phyloP scores from a whole-genome alignment of 352 stramenopile species.

The Globisporangium paddicum region DNA sequence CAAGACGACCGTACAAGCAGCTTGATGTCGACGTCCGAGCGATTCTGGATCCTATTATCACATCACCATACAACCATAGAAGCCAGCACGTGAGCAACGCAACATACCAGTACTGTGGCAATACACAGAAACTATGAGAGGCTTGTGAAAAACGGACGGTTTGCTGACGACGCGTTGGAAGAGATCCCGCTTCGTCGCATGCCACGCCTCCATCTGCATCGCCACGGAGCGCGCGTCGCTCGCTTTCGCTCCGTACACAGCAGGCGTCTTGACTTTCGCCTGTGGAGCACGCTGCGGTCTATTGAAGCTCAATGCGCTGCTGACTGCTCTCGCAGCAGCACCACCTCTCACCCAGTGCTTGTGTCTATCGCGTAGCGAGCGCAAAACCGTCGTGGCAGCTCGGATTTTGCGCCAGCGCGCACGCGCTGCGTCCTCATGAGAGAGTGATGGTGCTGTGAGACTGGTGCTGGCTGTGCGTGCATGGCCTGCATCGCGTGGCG shows the following conservation, averaged over 20 bases:
- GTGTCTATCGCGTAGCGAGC: conserved; percentile 2
- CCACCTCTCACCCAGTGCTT: not conserved
- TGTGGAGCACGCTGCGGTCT: not conserved
- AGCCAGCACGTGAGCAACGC: not conserved
- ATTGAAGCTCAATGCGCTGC: not conserved
- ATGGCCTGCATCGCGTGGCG: not conserved
- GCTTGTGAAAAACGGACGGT: conserved; percentile 14
- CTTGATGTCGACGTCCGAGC: conserved; percentile 46
- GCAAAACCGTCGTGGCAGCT: not conserved
- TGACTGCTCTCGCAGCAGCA: not conserved
- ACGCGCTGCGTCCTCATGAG: not conserved
- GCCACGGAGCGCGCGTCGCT: conserved; percentile 1
- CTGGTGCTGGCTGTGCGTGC: not conserved
- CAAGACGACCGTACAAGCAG: conserved; percentile 22
- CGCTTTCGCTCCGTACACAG: not conserved
- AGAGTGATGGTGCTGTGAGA: not conserved
- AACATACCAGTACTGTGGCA: too few relatives aligned
- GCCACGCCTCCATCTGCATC: conserved; percentile 14
- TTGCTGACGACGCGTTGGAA: conserved; percentile 28
- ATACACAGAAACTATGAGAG: not conserved
- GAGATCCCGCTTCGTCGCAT: conserved; percentile 17
- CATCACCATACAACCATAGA: not conserved
- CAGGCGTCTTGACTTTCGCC: not conserved
- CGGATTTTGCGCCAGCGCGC: conserved; percentile 7
- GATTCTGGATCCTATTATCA: conserved; percentile 29